phyloP scores from a whole-genome alignment of 1,284 basidiomycete genomes.

The Violaceomyces palustris region DNA sequence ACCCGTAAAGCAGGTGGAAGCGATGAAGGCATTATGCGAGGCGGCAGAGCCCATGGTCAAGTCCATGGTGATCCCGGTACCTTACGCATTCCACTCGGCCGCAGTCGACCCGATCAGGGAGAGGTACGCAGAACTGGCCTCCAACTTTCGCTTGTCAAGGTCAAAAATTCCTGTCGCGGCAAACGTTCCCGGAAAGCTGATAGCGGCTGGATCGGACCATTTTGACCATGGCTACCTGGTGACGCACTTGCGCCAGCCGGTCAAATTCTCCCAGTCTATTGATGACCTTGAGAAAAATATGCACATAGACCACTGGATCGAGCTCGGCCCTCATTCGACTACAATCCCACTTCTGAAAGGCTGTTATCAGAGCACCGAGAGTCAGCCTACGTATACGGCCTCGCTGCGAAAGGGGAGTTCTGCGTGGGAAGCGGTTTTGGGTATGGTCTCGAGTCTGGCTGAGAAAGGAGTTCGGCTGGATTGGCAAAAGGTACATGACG shows the following conservation, averaged over 20 bases:
- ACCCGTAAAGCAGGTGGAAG: conserved; percentile 9
- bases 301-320: conserved; percentile 12
- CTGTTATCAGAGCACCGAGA: conserved; percentile 2
- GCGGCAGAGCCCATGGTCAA: conserved; percentile 18
- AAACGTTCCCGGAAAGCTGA: conserved; percentile 15
- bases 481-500: conserved; percentile 9
- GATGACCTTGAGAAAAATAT: conserved; percentile 4
- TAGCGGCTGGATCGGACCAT: background rate
- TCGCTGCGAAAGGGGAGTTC: conserved; percentile 21
- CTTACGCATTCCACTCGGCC: conserved; percentile 28
- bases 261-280: conserved; percentile 20
- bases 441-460: conserved; percentile 14
- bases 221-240: conserved; percentile 13
- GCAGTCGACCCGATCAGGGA: conserved; percentile 19
- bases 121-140: background rate
- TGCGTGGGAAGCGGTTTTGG: conserved; percentile 10
- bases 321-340: conserved; percentile 28
- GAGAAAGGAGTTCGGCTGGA: conserved; percentile 9
- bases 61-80: conserved; percentile 22
- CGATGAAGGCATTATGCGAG: conserved; percentile 8
- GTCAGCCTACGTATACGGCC: conserved; percentile 10
- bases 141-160: conserved; percentile 3
- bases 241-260: conserved; percentile 14
- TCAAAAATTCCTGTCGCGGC: conserved; percentile 12
- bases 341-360: conserved; percentile 27